These are phyloP conservation scores for Uncinocarpus reesii DNA, from an alignment of 2,329 filamentous ascomycete genomes.

Conservation along the genomic window DNA sequence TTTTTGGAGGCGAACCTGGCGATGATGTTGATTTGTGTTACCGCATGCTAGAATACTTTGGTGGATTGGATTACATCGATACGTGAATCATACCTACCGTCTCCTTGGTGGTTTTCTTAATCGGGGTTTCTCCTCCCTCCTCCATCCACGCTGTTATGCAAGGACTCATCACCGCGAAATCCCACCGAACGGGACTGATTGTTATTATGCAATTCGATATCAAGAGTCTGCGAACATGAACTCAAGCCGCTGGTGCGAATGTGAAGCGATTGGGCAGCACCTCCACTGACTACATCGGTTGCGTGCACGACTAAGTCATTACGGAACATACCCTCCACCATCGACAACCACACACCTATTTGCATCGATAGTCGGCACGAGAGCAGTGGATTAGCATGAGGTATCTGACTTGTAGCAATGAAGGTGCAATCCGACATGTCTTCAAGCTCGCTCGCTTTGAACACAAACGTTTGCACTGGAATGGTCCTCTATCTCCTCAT, in stretches of 20 bases:
- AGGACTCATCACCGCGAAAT: too few relatives aligned
- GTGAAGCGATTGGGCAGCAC: not conserved
- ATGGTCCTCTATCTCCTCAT: slow-evolving; percentile 31
- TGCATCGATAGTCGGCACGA: slow-evolving; percentile 1
- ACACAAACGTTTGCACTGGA: slow-evolving; percentile 24
- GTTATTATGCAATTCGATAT: too few relatives aligned
- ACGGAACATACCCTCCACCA: too few relatives aligned
- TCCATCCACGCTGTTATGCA: not conserved
- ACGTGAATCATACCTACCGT: slow-evolving; percentile 21
- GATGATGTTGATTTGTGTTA: slow-evolving; percentile 38
- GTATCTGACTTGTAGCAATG: slow-evolving; percentile 37
- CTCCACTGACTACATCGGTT: not conserved
- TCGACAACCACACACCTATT: not conserved
- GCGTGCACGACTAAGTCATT: too few relatives aligned
- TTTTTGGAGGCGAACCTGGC: slow-evolving; percentile 38
- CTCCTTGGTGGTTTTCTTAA: not conserved
- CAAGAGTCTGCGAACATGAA: not conserved
- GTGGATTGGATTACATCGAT: slow-evolving; percentile 41
- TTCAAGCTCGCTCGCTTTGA: not conserved
- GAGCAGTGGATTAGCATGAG: slow-evolving; percentile 8
- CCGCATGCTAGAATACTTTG: slow-evolving; percentile 43
- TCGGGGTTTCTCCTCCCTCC: not conserved
- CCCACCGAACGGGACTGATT: too few relatives aligned
- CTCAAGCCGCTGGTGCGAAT: too few relatives aligned
- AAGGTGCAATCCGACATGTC: slow-evolving; percentile 21